Conservation (phyloP, 2,329 filamentous ascomycete species). For the Xylariaceae sp. region DNA sequence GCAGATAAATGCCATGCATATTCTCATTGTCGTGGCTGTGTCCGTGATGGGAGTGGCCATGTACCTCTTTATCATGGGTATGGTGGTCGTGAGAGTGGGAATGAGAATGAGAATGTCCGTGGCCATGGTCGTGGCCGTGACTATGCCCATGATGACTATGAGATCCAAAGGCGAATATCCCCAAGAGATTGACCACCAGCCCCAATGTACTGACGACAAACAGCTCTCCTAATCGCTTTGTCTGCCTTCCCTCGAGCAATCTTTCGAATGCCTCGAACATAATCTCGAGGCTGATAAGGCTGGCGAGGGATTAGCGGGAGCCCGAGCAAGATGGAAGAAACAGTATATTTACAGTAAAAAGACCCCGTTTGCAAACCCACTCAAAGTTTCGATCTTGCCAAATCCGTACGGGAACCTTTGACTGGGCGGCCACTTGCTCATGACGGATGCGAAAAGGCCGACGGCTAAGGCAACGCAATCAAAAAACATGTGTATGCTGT, state of each 20-base stretch:
- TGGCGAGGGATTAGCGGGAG: conserved; percentile 33
- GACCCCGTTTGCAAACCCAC: conserved; percentile 93
- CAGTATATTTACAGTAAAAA: conserved; percentile 70
- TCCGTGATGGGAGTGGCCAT: conserved; percentile 35
- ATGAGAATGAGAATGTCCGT: conserved; percentile 34
- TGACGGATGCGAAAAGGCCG: conserved; percentile 85
- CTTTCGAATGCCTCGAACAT: conserved; percentile 91
- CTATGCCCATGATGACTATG: conserved; percentile 54
- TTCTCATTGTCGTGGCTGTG: conserved; percentile 87
- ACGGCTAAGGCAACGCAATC: conserved; percentile 92
- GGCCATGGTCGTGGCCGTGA: conserved; percentile 29
- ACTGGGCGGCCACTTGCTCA: conserved; percentile 95
- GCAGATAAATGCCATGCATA: conserved; percentile 95
- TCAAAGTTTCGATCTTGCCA: conserved; percentile 93
- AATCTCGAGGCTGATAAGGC: conserved; percentile 92
- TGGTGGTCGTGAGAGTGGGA: conserved; percentile 27
- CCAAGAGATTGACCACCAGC: conserved; percentile 85
- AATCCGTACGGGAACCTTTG: conserved; percentile 90
- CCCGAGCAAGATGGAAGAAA: background rate
- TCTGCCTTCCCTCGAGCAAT: conserved; percentile 77
- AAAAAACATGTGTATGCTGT: conserved; percentile 99
- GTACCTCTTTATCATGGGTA: conserved; percentile 12
- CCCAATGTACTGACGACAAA: conserved; percentile 86
- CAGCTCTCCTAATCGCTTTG: conserved; percentile 80
- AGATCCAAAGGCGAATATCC: conserved; percentile 79